phyloP scores from a whole-genome alignment of 192 early-diverging fungal genomes.

The Diversispora epigaea region DNA sequence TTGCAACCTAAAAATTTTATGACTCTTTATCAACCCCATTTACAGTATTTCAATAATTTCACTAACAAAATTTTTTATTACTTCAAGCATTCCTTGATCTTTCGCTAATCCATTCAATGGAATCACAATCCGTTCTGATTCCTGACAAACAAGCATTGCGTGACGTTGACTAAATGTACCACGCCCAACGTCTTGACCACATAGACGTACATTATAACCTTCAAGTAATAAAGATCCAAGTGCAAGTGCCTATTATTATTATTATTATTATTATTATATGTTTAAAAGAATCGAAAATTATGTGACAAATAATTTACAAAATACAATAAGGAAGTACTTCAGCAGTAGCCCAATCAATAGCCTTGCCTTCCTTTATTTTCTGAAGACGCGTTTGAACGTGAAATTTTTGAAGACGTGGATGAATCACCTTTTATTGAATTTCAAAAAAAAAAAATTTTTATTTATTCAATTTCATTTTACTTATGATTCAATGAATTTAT shows the following conservation, averaged over 20 bases:
- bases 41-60: too few species aligned
- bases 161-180: constrained; percentile 98
- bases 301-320: too few species aligned
- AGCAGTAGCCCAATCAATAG: constrained; percentile 93
- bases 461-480: too few species aligned
- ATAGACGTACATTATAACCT: constrained; percentile 87
- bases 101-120: constrained; percentile 73
- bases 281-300: neutral
- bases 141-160: constrained; percentile 93
- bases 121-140: constrained; percentile 80
- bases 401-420: constrained; percentile 85
- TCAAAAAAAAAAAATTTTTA: too few species aligned
- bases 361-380: constrained; percentile 64
- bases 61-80: neutral
- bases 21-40: too few species aligned
- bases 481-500: neutral
- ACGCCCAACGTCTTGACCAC: constrained; percentile 96
- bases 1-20: constrained; percentile 76
- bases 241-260: constrained; percentile 55
- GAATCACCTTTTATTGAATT: constrained; percentile 46
- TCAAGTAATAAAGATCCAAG: constrained; percentile 86
- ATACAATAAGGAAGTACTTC: constrained; percentile 48
- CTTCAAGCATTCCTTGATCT: constrained; percentile 44
- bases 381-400: constrained; percentile 83
- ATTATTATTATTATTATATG: neutral